Base-by-base conservation (phyloP, 257 asterid genomes). In the Coffea eugenioides region DNA sequence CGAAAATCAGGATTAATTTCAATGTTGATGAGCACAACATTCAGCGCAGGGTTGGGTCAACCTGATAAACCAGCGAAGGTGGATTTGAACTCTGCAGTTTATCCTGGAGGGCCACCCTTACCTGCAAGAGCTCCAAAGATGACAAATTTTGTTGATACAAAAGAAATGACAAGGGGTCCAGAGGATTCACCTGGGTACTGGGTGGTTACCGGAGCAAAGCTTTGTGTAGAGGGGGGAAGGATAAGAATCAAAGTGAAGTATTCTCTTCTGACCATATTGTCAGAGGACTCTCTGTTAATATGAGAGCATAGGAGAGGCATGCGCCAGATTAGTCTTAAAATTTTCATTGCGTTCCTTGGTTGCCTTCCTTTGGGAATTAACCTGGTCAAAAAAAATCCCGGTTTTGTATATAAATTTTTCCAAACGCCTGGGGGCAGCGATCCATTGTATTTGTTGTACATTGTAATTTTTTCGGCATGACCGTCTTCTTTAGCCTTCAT, bases 121-220 rank as follows among this genome's bases (percentile, higher is more conserved):
- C 99, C 99, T 0, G 83, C 97, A 0, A 89, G 86, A 79, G 89
- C 97, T 48, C 98, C 98, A 0, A 95, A 88, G 83, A 90, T 95
- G 97, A 84, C 97, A 0, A 88, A 87, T 68, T 93, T 95, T 81
- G 99, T 93, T 4, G 97, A 95, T 51, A 91, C 92, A 0, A 89
- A 87, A 61, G 99, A 95, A 77, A 92, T 93, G 98, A 89, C 91
- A 73, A 82, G 98, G 84, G 98, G 99, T 2, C 97, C 98, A 0
- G 98, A 91, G 83, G 91, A 90, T 83, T 71, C 90, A 0, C 99
- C 99, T 1, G 99, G 99, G 41, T 91, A 93, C 69, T 95, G 99
- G 99, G 97, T 92, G 80, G 96, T 90, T 14, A 93, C 96, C 0
- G 99, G 99, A 0, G 99, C 93, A 9, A 95, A 92, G 80, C 92